Evolutionary conservation across 768 basidiomycete species (phyloP), one percentile per base, ranked within the genome.

Genomic region (Auriscalpium orientale): DNA sequence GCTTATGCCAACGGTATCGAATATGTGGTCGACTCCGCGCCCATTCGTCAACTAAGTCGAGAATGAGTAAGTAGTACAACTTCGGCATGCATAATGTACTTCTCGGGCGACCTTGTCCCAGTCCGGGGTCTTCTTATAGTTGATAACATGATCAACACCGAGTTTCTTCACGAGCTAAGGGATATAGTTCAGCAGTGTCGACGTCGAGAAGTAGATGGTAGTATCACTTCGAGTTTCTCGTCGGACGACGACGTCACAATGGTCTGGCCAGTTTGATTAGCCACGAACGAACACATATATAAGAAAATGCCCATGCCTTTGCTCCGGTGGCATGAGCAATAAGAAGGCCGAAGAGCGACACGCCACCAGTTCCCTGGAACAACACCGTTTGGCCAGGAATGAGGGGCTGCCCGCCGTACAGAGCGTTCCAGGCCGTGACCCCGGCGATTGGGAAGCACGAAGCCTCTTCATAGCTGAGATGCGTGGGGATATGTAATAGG

Each of bases 191-290:
- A 10, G 22, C 5, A n/a, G n/a, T n/a, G 18, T 18, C 9, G 44
- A 35, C 21, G 13, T 18, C 51, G 33, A 28, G 13, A 40, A 33
- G 13, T 33, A 20, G n/a, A 53, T 21, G 28, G 11, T 2, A 15
- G 18, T 21, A 18, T 9, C 34, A 53, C 51, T 21, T 77, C 72
- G 15, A 85, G 72, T 62, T 88, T 89, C 48, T 76, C 74, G 60
- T 86, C 82, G 0, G 82, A 82, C 0, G 83, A 85, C 1, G 84
- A 86, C 0, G 85, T 87, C 60, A 89, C 84, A 56, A 85, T 83
- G 1, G 69, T 77, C 53, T 54, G 45, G 35, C 1, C 2, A 28
- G 16, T 33, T 16, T 50, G 44, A 35, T 16, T 1, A 12, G 49
- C n/a, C n/a, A n/a, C n/a, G n/a, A 12, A 12, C n/a, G 9, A 44